These are phyloP conservation scores for Kalanchoe fedtschenkoi DNA, from an alignment of 164 flowering plant species.

Conservation along the genomic window DNA sequence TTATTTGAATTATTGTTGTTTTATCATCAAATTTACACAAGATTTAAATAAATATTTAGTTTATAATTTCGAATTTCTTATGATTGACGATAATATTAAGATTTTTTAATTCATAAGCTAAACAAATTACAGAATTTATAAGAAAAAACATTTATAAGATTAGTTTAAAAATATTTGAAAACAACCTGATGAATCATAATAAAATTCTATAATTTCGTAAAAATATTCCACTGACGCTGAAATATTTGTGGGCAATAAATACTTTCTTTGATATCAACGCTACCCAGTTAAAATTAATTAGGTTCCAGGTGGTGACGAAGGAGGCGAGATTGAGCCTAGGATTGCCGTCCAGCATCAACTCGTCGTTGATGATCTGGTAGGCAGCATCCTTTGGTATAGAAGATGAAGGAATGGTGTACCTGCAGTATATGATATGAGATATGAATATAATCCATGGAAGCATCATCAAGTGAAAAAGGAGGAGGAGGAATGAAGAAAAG, in stretches of 20 bases:
- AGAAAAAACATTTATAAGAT: too few relatives aligned
- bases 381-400: constrained; percentile 74
- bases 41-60: too few relatives aligned
- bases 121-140: constrained; percentile 77
- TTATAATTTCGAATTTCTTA: too few relatives aligned
- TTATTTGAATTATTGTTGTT: too few relatives aligned
- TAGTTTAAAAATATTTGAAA: too few relatives aligned
- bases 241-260: too few relatives aligned
- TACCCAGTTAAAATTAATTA: too few relatives aligned
- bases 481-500: not conserved
- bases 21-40: too few relatives aligned
- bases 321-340: constrained; percentile 69
- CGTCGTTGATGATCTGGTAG: constrained; percentile 58
- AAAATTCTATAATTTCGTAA: too few relatives aligned
- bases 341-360: constrained; percentile 69
- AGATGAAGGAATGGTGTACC: constrained; percentile 42
- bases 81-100: not conserved
- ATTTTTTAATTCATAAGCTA: constrained; percentile 47
- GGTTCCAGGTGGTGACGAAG: constrained; percentile 86
- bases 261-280: too few relatives aligned
- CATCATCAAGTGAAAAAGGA: not conserved
- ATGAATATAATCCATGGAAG: not conserved
- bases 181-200: too few relatives aligned
- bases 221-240: too few relatives aligned
- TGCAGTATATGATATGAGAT: constrained; percentile 1